A percentile compares a stretch with the other conserved stretches of the same genome.
Evolutionary conservation across 805 yeast genomes (phyloP).

Genomic region (Saccharomycopsis sp.): DNA sequence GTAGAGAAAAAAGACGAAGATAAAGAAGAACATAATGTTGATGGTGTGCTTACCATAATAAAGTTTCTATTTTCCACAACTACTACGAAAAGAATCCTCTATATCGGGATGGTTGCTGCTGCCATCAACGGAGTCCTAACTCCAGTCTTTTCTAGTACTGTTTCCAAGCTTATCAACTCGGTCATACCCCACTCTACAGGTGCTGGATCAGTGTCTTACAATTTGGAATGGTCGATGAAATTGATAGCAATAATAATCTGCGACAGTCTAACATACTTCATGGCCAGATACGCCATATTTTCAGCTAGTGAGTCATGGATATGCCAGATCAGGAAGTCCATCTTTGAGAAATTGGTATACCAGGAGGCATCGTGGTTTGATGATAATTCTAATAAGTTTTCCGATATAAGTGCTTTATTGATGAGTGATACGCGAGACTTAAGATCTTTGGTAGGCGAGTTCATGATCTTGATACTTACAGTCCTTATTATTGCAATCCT

Average conservation of each 20-base stretch:
- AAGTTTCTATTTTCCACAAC: constrained; percentile 27
- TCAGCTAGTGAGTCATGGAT: constrained; percentile 67
- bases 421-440: constrained; percentile 80
- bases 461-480: constrained; percentile 47
- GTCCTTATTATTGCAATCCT: constrained; percentile 46
- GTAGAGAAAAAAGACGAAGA: constrained; percentile 11
- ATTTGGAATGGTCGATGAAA: constrained; percentile 60
- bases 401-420: constrained; percentile 56
- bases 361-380: constrained; percentile 53
- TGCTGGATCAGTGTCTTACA: constrained; percentile 28
- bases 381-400: constrained; percentile 33
- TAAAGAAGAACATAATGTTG: constrained; percentile 15
- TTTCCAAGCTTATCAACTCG: constrained; percentile 61
- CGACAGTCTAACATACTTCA: constrained; percentile 54
- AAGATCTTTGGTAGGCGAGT: constrained; percentile 56
- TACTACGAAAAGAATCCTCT: constrained; percentile 26
- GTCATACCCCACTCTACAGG: constrained; percentile 43
- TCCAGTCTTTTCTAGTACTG: constrained; percentile 74
- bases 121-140: constrained; percentile 54
- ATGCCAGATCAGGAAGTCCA: constrained; percentile 39
- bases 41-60: constrained; percentile 21
- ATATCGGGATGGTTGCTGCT: constrained; percentile 48
- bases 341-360: constrained; percentile 42
- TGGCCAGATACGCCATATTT: constrained; percentile 44
- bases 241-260: constrained; percentile 54